Evolutionary conservation across 2,329 filamentous ascomycete species (phyloP).

Genomic region (Thelonectria olida): DNA sequence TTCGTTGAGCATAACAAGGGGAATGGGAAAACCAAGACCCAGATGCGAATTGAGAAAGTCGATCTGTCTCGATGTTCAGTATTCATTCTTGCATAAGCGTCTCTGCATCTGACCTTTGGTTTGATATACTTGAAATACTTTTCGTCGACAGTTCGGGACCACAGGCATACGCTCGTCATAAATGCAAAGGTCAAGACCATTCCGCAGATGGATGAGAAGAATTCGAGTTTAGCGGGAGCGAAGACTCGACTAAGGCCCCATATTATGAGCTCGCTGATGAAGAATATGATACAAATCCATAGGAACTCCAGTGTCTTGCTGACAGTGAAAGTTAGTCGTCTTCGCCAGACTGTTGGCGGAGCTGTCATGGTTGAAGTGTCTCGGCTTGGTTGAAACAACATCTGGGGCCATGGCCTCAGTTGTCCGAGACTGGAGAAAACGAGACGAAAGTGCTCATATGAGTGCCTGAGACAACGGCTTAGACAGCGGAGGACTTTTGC

Average conservation of each 20-base stretch:
- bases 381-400: conserved; percentile 37
- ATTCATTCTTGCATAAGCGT: too few species aligned
- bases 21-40: conserved; percentile 60
- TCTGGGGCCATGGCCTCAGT: conserved; percentile 22
- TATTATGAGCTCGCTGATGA: conserved; percentile 56
- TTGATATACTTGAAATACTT: conserved; percentile 46
- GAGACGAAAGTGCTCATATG: conserved; percentile 32
- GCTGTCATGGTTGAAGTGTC: conserved; percentile 29
- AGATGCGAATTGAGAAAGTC: conserved; percentile 62
- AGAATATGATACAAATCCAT: conserved; percentile 48
- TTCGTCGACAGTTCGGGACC: conserved; percentile 30
- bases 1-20: conserved; percentile 57
- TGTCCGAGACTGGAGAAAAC: conserved; percentile 15
- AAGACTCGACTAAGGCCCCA: conserved; percentile 53
- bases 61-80: conserved; percentile 46
- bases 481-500: conserved; percentile 36
- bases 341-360: conserved; percentile 31
- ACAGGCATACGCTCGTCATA: conserved; percentile 42
- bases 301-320: conserved; percentile 36
- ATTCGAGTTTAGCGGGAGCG: conserved; percentile 46
- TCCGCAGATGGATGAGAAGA: conserved; percentile 58
- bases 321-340: conserved; percentile 12
- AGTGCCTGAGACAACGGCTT: conserved; percentile 41
- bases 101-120: conserved; percentile 41
- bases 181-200: conserved; percentile 53